phyloP scores from a whole-genome alignment of 2,329 filamentous ascomycete species.

The Diaporthe vaccinii region DNA sequence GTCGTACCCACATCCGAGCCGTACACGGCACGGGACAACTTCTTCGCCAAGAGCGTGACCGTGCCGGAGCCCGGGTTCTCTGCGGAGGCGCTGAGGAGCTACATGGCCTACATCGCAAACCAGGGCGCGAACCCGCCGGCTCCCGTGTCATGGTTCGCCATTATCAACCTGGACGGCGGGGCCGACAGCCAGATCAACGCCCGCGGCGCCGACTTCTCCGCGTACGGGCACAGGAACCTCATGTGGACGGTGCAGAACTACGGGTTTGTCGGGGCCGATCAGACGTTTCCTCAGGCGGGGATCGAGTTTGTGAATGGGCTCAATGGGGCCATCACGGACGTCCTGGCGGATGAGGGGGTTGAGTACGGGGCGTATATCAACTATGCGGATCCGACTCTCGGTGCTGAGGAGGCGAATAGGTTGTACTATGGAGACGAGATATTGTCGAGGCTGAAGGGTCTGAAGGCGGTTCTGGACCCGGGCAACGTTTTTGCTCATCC shows the following conservation, averaged over 20 bases:
- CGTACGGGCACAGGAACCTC: not conserved
- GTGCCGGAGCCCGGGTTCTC: conserved; percentile 7
- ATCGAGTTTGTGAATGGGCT: conserved; percentile 1
- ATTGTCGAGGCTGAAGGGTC: not conserved
- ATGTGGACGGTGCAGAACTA: conserved; percentile 31
- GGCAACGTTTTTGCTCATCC: conserved; percentile 15
- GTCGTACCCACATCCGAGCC: not conserved
- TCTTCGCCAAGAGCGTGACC: conserved; percentile 24
- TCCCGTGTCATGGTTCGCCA: not conserved
- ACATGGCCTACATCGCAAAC: conserved; percentile 1
- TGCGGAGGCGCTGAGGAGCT: not conserved
- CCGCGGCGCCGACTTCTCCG: not conserved
- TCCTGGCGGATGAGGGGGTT: not conserved
- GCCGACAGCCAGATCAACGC: conserved; percentile 15
- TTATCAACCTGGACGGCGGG: conserved; percentile 12
- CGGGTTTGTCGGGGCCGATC: not conserved
- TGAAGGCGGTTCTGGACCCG: not conserved
- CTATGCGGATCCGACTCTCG: not conserved
- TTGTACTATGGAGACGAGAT: conserved; percentile 2
- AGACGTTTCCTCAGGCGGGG: conserved; percentile 44
- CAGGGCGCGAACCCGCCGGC: not conserved
- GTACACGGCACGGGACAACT: conserved; percentile 11
- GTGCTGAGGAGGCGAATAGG: conserved; percentile 1
- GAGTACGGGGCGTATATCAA: conserved; percentile 7
- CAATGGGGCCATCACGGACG: not conserved